These are phyloP conservation scores for Cochlearia excelsa DNA, from an alignment of 345 rosid genomes.

Conservation along the genomic window DNA sequence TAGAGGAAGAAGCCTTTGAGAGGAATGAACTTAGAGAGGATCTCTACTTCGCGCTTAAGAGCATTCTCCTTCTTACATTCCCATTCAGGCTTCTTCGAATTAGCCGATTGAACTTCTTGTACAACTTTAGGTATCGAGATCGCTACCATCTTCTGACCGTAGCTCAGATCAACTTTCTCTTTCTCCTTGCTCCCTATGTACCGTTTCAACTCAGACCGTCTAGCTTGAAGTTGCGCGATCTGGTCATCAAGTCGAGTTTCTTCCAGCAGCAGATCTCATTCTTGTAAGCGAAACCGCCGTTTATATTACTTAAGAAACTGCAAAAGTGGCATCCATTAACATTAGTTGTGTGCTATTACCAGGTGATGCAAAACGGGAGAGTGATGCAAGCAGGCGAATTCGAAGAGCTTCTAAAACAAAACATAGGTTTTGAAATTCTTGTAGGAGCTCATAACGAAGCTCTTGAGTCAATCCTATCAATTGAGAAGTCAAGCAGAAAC, in stretches of 20 bases:
- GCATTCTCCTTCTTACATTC: slow-evolving; percentile 53
- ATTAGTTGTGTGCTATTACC: slow-evolving; percentile 22
- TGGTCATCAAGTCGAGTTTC: slow-evolving; percentile 98
- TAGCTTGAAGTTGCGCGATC: slow-evolving; percentile 53
- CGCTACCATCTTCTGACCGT: slow-evolving; percentile 51
- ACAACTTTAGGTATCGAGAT: slow-evolving; percentile 49
- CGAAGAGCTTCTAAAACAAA: slow-evolving; percentile 66
- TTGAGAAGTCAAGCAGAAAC: slow-evolving; percentile 55
- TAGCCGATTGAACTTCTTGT: slow-evolving; percentile 55
- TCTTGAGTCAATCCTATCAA: slow-evolving; percentile 60
- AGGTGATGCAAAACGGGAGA: slow-evolving; percentile 95
- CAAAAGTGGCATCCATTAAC: slow-evolving; percentile 10
- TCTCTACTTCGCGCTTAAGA: slow-evolving; percentile 48
- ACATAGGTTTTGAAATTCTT: slow-evolving; percentile 78
- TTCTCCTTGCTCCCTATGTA: slow-evolving; percentile 45
- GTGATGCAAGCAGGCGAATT: slow-evolving; percentile 79
- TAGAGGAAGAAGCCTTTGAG: slow-evolving; percentile 48
- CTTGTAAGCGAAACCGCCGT: slow-evolving; percentile 48
- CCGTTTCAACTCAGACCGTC: slow-evolving; percentile 40
- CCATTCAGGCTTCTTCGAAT: slow-evolving; percentile 52
- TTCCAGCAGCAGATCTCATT: slow-evolving; percentile 89
- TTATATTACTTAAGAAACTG: not conserved
- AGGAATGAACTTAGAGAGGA: slow-evolving; percentile 53
- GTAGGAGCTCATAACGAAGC: slow-evolving; percentile 93
- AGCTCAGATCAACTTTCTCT: slow-evolving; percentile 41